These are phyloP conservation scores for Lachnellula cervina DNA, from an alignment of 2,329 filamentous ascomycete species.

Conservation along the genomic window DNA sequence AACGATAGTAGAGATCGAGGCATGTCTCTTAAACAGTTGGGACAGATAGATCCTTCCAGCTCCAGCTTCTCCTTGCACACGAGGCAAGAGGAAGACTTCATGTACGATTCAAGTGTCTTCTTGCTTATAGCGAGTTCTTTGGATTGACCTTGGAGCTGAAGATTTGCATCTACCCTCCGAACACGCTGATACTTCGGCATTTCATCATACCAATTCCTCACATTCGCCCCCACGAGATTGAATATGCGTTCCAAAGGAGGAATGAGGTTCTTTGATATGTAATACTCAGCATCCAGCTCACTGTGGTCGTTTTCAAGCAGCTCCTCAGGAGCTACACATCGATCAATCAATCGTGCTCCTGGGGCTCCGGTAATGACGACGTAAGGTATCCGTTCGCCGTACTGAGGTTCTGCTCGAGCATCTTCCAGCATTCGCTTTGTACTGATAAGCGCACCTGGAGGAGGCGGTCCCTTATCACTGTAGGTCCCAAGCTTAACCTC, in stretches of 20 bases:
- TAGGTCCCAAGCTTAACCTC: conserved; percentile 91
- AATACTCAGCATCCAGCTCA: conserved; percentile 90
- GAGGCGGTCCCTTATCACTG: conserved; percentile 71
- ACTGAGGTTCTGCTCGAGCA: conserved; percentile 82
- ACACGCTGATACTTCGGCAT: conserved; percentile 88
- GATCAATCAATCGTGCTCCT: conserved; percentile 78
- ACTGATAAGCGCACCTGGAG: conserved; percentile 84
- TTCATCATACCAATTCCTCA: conserved; percentile 88
- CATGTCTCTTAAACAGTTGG: conserved; percentile 48
- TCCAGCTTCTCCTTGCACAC: conserved; percentile 56
- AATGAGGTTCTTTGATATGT: conserved; percentile 93
- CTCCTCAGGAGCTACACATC: conserved; percentile 82
- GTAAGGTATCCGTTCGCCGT: conserved; percentile 91
- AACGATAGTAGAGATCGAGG: conserved; percentile 61
- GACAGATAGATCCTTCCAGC: conserved; percentile 50
- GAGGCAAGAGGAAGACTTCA: conserved; percentile 74
- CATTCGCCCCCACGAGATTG: conserved; percentile 89
- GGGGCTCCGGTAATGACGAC: conserved; percentile 88
- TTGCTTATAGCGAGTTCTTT: conserved; percentile 37
- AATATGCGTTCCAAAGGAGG: conserved; percentile 95
- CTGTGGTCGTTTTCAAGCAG: conserved; percentile 71
- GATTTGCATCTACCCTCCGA: conserved; percentile 40
- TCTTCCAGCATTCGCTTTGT: conserved; percentile 83
- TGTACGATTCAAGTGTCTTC: conserved; percentile 89
- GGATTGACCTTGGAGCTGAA: conserved; percentile 28